These are phyloP conservation scores for Irpex sp. DNA, from an alignment of 1,284 basidiomycete species.

Conservation along the genomic window DNA sequence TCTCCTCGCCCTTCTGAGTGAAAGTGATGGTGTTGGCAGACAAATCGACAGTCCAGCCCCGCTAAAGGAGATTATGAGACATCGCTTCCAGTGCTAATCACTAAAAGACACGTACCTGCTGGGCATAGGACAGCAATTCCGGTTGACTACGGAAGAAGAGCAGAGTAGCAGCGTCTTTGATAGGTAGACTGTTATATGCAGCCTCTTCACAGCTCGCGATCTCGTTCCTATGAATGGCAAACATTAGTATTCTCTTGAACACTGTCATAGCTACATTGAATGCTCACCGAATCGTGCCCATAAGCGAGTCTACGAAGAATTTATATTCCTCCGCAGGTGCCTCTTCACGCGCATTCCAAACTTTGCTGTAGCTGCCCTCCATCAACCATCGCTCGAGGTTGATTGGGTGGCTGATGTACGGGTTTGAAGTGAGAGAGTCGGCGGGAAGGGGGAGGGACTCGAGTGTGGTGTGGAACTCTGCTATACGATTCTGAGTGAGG, in stretches of 20 bases:
- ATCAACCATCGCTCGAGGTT: conserved; percentile 94
- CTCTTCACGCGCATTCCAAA: conserved; percentile 92
- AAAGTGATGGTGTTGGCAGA: conserved; percentile 58
- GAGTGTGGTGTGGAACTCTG: conserved; percentile 98
- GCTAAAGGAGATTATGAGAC: conserved; percentile 36
- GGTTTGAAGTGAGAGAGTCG: conserved; percentile 70
- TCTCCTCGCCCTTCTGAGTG: conserved; percentile 70
- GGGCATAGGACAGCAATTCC: conserved; percentile 76
- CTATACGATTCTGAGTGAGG: conserved; percentile 94
- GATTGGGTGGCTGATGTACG: conserved; percentile 82
- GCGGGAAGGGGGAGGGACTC: conserved; percentile 85
- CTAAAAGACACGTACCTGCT: conserved; percentile 46
- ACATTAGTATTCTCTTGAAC: background rate
- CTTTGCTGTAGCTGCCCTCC: conserved; percentile 98
- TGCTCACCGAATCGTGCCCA: conserved; percentile 87
- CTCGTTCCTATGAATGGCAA: conserved; percentile 63
- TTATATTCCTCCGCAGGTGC: conserved; percentile 86
- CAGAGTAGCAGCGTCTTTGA: conserved; percentile 85
- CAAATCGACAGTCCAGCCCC: conserved; percentile 72
- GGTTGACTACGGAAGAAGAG: conserved; percentile 82
- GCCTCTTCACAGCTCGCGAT: conserved; percentile 92
- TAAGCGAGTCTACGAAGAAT: conserved; percentile 86
- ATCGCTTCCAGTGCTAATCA: background rate
- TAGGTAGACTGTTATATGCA: conserved; percentile 83
- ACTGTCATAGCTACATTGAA: background rate